Evolutionary conservation across 108 stramenopile species (phyloP), one percentile per base, ranked within the genome.

Genomic region (Cyclostephanos tholiformis): DNA sequence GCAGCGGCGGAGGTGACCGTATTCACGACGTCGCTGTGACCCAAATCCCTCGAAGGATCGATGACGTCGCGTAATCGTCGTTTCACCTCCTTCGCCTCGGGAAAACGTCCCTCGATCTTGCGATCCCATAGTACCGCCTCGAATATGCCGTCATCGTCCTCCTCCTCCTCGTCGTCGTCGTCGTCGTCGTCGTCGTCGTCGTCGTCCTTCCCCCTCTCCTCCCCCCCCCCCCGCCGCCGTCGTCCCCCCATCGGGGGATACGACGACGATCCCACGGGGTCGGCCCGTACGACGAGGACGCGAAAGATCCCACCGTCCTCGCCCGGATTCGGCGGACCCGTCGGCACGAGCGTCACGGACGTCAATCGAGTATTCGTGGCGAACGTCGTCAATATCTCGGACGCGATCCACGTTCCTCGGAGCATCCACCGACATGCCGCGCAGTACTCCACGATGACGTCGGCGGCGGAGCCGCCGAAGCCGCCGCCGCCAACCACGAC

Each of bases 381-480:
- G 76, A 90, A 92, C 19, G 90, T 91, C 29, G 85, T 88, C n/a
- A 96, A 63, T 17, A 94, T 63, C 75, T 96, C 95, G 23, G 90
- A 86, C 10, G 92, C 91, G 48, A 89, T 70, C 90, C 90, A 96
- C 23, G 85, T 83, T 25, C 84, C 55, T 25, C 90, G 86, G 6
- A 91, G 55, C 85, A 91, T 83, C 95, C 95, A 94, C 41, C 88
- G 85, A 30, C 91, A 91, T 11, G 91, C 91, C 14, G 89, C 84
- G 65, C 92, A 94, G 66, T 92, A 96, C 69, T 89, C 88, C 43
- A 96, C 91, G 12, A 79, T 63, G n/a, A 91, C 50, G 52, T 71
- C 53, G 13, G 74, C 67, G 19, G 26, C 58, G 14, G 1, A 27
- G 56, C 12, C 49, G 26, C n/a, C 20, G 30, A 12, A 8, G 41